Evolutionary conservation across 2,329 filamentous ascomycete species (phyloP).

Genomic region (Stagonosporopsis tanaceti): DNA sequence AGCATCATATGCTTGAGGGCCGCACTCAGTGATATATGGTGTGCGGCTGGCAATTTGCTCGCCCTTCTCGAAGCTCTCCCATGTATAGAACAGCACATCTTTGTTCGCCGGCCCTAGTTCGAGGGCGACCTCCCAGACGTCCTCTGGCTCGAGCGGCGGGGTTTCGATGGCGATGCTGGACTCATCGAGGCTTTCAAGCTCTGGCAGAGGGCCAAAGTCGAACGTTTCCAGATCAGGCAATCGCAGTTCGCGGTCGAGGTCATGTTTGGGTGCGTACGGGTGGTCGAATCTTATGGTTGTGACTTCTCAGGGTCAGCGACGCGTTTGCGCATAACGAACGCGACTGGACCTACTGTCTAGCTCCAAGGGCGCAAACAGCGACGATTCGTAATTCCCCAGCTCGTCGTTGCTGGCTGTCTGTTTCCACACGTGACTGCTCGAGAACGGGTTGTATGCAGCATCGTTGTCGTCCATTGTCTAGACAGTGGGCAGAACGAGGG

Average conservation of each 20-base stretch:
- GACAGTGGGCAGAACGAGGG: slow-evolving; percentile 20
- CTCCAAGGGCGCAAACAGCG: slow-evolving; percentile 45
- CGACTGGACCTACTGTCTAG: slow-evolving; percentile 47
- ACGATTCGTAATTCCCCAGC: slow-evolving; percentile 30
- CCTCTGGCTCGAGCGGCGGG: slow-evolving; percentile 39
- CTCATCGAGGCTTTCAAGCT: slow-evolving; percentile 45
- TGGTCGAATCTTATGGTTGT: slow-evolving; percentile 48
- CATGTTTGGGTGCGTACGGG: slow-evolving; percentile 50
- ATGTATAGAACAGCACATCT: slow-evolving; percentile 63
- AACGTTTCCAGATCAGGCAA: slow-evolving; percentile 52
- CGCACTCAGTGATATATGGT: slow-evolving; percentile 73
- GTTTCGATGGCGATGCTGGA: slow-evolving; percentile 39
- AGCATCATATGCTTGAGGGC: slow-evolving; percentile 71
- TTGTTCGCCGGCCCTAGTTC: slow-evolving; percentile 44
- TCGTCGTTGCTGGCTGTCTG: slow-evolving; percentile 58
- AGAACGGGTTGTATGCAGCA: slow-evolving; percentile 65
- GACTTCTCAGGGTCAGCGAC: slow-evolving; percentile 43
- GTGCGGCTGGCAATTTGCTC: slow-evolving; percentile 54
- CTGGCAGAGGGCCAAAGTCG: slow-evolving; percentile 49
- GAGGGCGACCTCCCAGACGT: slow-evolving; percentile 52
- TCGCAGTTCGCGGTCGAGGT: slow-evolving; percentile 45
- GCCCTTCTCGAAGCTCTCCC: slow-evolving; percentile 69
- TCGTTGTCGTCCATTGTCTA: slow-evolving; percentile 43
- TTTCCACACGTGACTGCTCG: slow-evolving; percentile 68
- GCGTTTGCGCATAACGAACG: slow-evolving; percentile 34